A percentile compares a stretch with the other conserved stretches of the same genome.
Evolutionary conservation across 108 stramenopile genomes (phyloP).

Genomic region (Asterionellopsis glacialis): DNA sequence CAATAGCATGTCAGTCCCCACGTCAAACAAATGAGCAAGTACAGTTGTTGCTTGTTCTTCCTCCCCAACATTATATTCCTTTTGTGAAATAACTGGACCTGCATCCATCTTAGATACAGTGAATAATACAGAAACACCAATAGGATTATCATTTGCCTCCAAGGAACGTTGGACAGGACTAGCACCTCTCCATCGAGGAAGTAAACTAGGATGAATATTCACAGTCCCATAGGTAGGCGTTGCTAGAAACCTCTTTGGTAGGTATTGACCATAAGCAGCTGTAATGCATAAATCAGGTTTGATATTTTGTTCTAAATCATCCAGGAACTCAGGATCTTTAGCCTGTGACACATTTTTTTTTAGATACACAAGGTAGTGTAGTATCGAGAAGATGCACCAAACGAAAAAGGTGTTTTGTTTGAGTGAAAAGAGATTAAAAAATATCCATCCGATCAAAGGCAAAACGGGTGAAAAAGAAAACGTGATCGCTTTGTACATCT

Average conservation of each 20-base stretch:
- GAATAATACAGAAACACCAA: slow-evolving; percentile 91
- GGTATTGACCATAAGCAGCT: slow-evolving; percentile 96
- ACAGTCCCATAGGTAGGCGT: slow-evolving; percentile 86
- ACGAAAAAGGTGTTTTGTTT: no score
- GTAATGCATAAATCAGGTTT: slow-evolving; percentile 96
- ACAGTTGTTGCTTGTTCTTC: slow-evolving; percentile 86
- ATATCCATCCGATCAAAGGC: no score
- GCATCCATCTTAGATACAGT: slow-evolving; percentile 98
- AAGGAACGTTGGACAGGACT: slow-evolving; percentile 93
- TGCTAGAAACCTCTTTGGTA: slow-evolving; percentile 87
- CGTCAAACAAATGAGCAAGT: slow-evolving; percentile 81
- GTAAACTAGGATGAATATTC: slow-evolving; percentile 95
- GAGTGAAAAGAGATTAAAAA: no score
- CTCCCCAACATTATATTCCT: slow-evolving; percentile 48
- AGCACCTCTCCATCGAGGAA: slow-evolving; percentile 94
- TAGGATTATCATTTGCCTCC: slow-evolving; percentile 77
- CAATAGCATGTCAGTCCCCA: slow-evolving; percentile 79
- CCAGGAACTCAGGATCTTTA: slow-evolving; percentile 80
- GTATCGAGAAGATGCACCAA: no score
- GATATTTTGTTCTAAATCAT: slow-evolving; percentile 45
- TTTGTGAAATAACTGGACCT: slow-evolving; percentile 88
- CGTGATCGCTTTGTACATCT: no score
- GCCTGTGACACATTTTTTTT: slow-evolving; percentile 33
- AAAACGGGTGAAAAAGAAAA: no score
- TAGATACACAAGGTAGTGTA: no score